Base-by-base conservation (phyloP, 352 stramenopile genomes). In the Pythium rishiriense region DNA sequence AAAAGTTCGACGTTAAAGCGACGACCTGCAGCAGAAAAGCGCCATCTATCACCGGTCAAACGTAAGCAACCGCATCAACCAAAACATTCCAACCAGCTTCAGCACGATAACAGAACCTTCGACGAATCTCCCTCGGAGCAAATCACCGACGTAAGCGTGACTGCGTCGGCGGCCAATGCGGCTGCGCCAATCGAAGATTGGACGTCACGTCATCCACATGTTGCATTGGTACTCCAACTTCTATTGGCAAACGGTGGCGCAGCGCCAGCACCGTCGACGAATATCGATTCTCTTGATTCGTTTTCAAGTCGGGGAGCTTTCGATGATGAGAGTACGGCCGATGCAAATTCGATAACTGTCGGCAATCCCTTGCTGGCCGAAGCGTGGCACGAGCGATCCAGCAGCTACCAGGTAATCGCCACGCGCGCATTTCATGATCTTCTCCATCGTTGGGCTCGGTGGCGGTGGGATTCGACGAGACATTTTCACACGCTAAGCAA, bases 331-430 rank as follows among this genome's bases (percentile, higher is more conserved):
- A 17, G 37, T 6, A 43, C 4, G 4, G 37, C 37, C 19, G 37
- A 43, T 17, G 37, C 7, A 2, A 43, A 17, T 17, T 12, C 37
- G 1, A 12, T 21, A 2, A 17, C 37, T 43, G 14, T 21, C 7
- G 42, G 42, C 7, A 49, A 28, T 49, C 42, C n/a, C 3, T 53
- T 14, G n/a, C 37, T 49, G 17, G 56, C 21, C 17, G 74, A 87
- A 12, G 75, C 83, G 47, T 90, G 81, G 81, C 35, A 21, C 2
- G 73, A 85, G 42, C 71, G 81, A 19, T 79, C 71, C 4, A 58
- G 48, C 3, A 84, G 71, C 56, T 88, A 90, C 46, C 69, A 78
- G 39, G 70, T 60, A 25, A 81, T 90, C 26, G 79, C 75, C 4
- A 8, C 41, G 3, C 69, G 78, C 17, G 58, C 66, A 10, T 35